Conservation (phyloP, 176 grass and related monocot genomes). For the Phoenix roebelenii region DNA sequence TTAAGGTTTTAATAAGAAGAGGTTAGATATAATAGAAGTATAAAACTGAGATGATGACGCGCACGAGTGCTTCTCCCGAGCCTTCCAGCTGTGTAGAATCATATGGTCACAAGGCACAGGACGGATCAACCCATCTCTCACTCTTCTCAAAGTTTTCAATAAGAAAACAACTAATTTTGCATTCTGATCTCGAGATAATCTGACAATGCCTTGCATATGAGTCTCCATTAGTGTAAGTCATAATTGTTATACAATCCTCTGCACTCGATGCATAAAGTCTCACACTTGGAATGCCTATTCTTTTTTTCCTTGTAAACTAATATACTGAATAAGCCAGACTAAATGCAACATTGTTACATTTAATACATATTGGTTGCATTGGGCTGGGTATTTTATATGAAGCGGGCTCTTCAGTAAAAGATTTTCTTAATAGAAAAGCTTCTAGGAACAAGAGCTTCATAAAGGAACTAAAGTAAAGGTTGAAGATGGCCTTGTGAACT, state of each 20-base stretch:
- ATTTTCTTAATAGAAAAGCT: not conserved
- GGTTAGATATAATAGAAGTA: constrained; percentile 34
- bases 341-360: not conserved
- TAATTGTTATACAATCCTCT: not conserved
- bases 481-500: too few species aligned
- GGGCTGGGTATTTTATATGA: not conserved
- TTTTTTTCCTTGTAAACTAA: not conserved
- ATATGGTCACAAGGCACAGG: constrained; percentile 44
- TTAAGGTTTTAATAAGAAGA: constrained; percentile 23
- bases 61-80: constrained; percentile 92
- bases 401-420: not conserved
- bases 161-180: constrained; percentile 13
- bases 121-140: constrained; percentile 18
- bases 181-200: constrained; percentile 51
- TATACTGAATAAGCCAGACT: too few species aligned
- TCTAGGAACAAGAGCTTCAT: not conserved
- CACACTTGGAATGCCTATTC: too few species aligned
- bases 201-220: constrained; percentile 21
- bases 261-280: too few species aligned
- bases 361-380: not conserved
- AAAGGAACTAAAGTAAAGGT: too few species aligned
- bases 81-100: constrained; percentile 68
- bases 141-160: not conserved
- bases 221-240: constrained; percentile 31
- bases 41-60: constrained; percentile 51